Conservation (phyloP, 1,284 basidiomycete species). For the Moniliella sp. region DNA sequence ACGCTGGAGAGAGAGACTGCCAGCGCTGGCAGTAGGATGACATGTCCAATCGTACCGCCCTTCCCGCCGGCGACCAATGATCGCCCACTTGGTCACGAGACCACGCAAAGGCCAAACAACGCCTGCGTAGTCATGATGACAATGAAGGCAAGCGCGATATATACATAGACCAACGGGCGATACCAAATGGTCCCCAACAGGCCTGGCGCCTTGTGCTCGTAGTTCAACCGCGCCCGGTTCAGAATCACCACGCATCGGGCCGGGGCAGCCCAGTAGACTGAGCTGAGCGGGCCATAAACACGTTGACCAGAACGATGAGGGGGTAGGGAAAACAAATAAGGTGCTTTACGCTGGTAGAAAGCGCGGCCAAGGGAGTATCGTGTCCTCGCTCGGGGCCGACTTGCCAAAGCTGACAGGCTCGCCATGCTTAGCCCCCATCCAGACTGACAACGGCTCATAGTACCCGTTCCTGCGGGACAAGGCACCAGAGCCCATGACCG, state of each 20-base stretch:
- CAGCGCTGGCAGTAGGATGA: conserved; percentile 31
- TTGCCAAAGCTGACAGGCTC: conserved; percentile 31
- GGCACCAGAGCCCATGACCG: conserved; percentile 31
- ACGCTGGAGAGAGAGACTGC: conserved; percentile 24
- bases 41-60: conserved; percentile 32
- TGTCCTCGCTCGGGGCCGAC: conserved; percentile 14
- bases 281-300: conserved; percentile 19
- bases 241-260: conserved; percentile 22
- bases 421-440: conserved; percentile 32
- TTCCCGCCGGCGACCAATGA: conserved; percentile 27
- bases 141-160: conserved; percentile 21
- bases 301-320: conserved; percentile 24
- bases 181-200: conserved; percentile 30
- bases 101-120: conserved; percentile 24
- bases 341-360: conserved; percentile 30
- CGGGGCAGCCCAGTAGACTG: conserved; percentile 28
- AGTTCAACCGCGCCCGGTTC: conserved; percentile 15
- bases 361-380: conserved; percentile 31
- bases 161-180: conserved; percentile 24
- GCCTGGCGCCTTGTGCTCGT: conserved; percentile 6
- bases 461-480: conserved; percentile 25
- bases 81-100: conserved; percentile 24
- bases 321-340: conserved; percentile 30
- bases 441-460: conserved; percentile 29
- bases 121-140: conserved; percentile 20